Percentiles rank a stretch among this genome's conserved stretches.
Conservation (phyloP, 495 filamentous ascomycete genomes). For the Cercophora newfieldiana region DNA sequence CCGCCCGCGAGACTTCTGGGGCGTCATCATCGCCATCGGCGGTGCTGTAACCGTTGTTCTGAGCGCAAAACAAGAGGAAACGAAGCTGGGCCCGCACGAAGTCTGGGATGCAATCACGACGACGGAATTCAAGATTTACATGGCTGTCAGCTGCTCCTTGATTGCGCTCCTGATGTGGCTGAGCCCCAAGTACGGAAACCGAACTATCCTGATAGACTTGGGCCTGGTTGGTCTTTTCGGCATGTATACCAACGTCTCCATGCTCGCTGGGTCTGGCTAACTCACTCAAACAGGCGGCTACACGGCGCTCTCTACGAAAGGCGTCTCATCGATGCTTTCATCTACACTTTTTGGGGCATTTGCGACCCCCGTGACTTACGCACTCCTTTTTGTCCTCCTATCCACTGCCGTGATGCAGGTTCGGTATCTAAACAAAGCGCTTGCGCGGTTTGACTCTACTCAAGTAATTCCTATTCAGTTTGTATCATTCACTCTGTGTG, state of each 20-base stretch:
- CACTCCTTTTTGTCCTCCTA: constrained; percentile 72
- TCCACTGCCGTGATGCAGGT: constrained; percentile 91
- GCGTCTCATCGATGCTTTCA: constrained; percentile 90
- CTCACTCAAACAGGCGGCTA: constrained; percentile 70
- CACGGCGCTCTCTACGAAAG: constrained; percentile 93
- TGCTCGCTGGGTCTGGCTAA: constrained; percentile 23
- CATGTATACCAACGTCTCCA: constrained; percentile 42
- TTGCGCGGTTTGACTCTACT: constrained; percentile 93
- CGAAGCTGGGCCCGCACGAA: constrained; percentile 84
- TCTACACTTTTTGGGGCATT: constrained; percentile 83
- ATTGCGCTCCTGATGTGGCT: constrained; percentile 76
- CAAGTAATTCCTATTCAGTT: constrained; percentile 98
- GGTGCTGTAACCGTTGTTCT: constrained; percentile 93
- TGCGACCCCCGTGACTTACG: constrained; percentile 88
- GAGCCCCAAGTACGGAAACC: constrained; percentile 78
- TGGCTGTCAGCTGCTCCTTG: constrained; percentile 69
- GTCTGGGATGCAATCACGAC: constrained; percentile 87
- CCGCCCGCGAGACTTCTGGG: constrained; percentile 80
- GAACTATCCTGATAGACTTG: constrained; percentile 88
- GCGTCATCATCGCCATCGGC: constrained; percentile 77
- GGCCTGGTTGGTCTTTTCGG: constrained; percentile 91
- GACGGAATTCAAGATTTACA: constrained; percentile 88
- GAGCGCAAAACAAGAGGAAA: constrained; percentile 86
- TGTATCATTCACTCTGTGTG: constrained; percentile 91
- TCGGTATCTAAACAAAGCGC: constrained; percentile 89